Conservation (phyloP, 2,329 filamentous ascomycete genomes). For the Fonsecaea multimorphosa region DNA sequence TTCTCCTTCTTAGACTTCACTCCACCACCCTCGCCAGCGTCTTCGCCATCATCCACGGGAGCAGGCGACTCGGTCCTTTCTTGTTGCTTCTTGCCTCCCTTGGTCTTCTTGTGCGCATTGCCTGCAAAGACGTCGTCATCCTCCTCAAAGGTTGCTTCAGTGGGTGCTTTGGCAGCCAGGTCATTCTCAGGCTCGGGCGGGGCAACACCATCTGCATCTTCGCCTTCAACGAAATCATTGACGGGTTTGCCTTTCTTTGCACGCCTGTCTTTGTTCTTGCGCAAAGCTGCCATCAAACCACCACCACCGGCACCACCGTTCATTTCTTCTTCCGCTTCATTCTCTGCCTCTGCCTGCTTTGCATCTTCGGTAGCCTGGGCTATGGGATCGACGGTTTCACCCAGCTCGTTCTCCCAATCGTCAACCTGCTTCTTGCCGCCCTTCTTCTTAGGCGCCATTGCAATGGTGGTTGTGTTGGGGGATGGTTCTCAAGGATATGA, state of each 20-base stretch:
- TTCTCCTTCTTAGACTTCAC: constrained; percentile 98
- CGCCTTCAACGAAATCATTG: constrained; percentile 76
- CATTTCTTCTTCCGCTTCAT: constrained; percentile 59
- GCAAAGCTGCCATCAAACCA: constrained; percentile 78
- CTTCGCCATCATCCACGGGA: constrained; percentile 55
- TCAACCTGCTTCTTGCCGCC: constrained; percentile 79
- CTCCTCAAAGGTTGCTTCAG: constrained; percentile 81
- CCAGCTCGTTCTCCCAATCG: constrained; percentile 93
- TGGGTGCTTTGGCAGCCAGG: constrained; percentile 71
- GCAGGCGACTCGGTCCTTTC: constrained; percentile 54
- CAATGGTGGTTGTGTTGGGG: constrained; percentile 21
- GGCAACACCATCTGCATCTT: constrained; percentile 58
- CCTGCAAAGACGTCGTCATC: constrained; percentile 85
- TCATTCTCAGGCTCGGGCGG: constrained; percentile 50
- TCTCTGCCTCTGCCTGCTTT: constrained; percentile 53
- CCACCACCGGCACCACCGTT: constrained; percentile 65
- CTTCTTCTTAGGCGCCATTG: constrained; percentile 96
- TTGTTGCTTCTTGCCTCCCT: constrained; percentile 58
- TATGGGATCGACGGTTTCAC: constrained; percentile 73
- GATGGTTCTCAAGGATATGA: constrained; percentile 23
- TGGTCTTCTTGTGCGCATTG: constrained; percentile 71
- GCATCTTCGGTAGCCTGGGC: constrained; percentile 56
- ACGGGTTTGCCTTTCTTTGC: constrained; percentile 85
- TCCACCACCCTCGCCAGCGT: constrained; percentile 64
- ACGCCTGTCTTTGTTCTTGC: constrained; percentile 82